Percentiles rank a stretch among this genome's conserved stretches.
Evolutionary conservation across 164 flowering plant genomes (phyloP).

Genomic region (Chimonanthus salicifolius): DNA sequence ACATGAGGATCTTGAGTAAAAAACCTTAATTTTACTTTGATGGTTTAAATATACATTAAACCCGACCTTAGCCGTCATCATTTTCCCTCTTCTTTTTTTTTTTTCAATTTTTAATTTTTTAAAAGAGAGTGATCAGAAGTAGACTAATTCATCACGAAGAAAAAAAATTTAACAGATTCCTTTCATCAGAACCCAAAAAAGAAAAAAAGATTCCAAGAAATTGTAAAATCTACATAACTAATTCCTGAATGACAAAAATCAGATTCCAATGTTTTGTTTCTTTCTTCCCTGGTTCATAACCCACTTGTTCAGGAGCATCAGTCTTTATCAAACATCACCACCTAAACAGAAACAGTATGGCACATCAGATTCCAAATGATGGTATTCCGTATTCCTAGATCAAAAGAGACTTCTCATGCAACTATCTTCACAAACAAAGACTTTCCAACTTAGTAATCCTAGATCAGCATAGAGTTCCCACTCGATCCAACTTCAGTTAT

Average conservation of each 20-base stretch:
- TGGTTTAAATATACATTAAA: too few species aligned
- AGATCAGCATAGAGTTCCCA: not conserved
- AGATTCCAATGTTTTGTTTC: not conserved
- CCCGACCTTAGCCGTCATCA: too few species aligned
- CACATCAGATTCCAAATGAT: not conserved
- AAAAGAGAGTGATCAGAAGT: not conserved
- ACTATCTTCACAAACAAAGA: not conserved
- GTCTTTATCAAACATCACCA: not conserved
- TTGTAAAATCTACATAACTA: not conserved
- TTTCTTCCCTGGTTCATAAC: not conserved
- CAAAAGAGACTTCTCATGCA: not conserved
- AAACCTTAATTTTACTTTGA: too few species aligned
- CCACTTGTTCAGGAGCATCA: not conserved
- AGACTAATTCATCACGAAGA: not conserved
- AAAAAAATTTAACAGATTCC: not conserved
- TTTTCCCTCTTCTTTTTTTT: too few species aligned
- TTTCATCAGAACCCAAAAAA: not conserved
- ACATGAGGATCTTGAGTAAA: too few species aligned
- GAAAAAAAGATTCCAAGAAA: not conserved
- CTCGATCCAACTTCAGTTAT: not conserved
- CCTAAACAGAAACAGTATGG: slow-evolving; percentile 1
- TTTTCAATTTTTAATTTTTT: too few species aligned
- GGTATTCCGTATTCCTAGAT: too few species aligned
- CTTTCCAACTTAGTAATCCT: not conserved
- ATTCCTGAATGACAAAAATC: not conserved